A percentile compares a stretch with the other conserved stretches of the same genome.
Evolutionary conservation across 805 yeast species (phyloP).

Genomic region (Spathaspora gorwiae): DNA sequence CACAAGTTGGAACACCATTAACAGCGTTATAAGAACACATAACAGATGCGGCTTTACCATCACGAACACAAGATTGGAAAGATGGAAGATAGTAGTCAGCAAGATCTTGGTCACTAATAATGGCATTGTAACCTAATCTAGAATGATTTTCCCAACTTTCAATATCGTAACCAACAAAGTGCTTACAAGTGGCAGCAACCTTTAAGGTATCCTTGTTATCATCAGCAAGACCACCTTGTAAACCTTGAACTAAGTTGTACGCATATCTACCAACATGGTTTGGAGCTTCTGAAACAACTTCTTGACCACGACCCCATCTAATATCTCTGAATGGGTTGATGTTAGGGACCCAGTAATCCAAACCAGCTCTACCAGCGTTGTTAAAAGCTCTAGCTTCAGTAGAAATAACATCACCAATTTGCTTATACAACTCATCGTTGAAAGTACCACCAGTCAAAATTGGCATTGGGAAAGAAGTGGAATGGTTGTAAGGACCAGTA

Average conservation of each 20-base stretch:
- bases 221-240: slow-evolving; percentile 9
- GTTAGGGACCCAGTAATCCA: slow-evolving; percentile 5
- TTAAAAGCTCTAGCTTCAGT: slow-evolving; percentile 6
- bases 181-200: slow-evolving; percentile 8
- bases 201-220: slow-evolving; percentile 2
- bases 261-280: slow-evolving; percentile 3
- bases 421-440: slow-evolving; percentile 1
- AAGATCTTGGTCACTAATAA: slow-evolving; percentile 6
- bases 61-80: slow-evolving; percentile 7
- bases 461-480: slow-evolving; percentile 7
- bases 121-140: slow-evolving; percentile 6
- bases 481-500: neutral
- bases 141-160: slow-evolving; percentile 7
- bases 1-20: slow-evolving; percentile 6
- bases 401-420: slow-evolving; percentile 2
- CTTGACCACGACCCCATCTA: slow-evolving; percentile 9
- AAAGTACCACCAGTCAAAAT: slow-evolving; percentile 4
- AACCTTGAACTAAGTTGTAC: slow-evolving; percentile 3
- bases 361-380: slow-evolving; percentile 5
- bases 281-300: slow-evolving; percentile 8
- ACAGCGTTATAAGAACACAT: slow-evolving; percentile 7
- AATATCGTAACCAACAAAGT: slow-evolving; percentile 7
- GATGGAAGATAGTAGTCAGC: slow-evolving; percentile 6
- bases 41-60: slow-evolving; percentile 6
- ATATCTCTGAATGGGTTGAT: slow-evolving; percentile 5